Evolutionary conservation across 2,329 filamentous ascomycete species (phyloP).

Genomic region (Alternaria consortialis): DNA sequence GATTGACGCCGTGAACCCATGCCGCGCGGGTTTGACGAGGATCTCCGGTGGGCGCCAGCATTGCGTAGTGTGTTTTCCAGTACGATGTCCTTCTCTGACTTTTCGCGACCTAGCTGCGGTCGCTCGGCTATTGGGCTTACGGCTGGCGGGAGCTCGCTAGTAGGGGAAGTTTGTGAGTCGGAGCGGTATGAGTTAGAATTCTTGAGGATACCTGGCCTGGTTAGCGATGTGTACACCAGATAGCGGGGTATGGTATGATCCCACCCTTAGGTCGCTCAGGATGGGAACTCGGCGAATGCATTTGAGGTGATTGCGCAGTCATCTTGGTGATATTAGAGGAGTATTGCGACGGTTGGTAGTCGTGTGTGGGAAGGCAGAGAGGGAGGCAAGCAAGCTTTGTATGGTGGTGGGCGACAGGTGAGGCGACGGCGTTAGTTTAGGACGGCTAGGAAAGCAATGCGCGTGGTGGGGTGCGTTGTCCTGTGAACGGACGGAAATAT

Average conservation of each 20-base stretch:
- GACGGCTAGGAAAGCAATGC: conserved; percentile 17
- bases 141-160: conserved; percentile 47
- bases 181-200: conserved; percentile 76
- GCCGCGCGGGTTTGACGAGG: conserved; percentile 75
- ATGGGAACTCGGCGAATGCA: conserved; percentile 48
- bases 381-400: conserved; percentile 2
- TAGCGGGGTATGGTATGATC: conserved; percentile 14
- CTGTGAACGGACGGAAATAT: conserved; percentile 14
- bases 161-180: conserved; percentile 58
- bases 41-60: conserved; percentile 85
- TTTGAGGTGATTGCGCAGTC: conserved; percentile 47
- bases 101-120: conserved; percentile 58
- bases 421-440: conserved; percentile 7
- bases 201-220: conserved; percentile 84
- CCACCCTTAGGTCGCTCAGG: conserved; percentile 57
- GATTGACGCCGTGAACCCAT: conserved; percentile 78
- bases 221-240: conserved; percentile 18
- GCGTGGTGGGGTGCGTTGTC: conserved; percentile 12
- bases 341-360: conserved; percentile 22
- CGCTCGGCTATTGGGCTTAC: conserved; percentile 47
- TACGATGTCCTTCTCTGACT: conserved; percentile 85
- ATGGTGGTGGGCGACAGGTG: conserved; percentile 4
- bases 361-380: conserved; percentile 2
- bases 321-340: conserved; percentile 14
- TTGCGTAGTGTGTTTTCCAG: conserved; percentile 95